Conservation (phyloP, 345 rosid genomes). For the Linum tenue region DNA sequence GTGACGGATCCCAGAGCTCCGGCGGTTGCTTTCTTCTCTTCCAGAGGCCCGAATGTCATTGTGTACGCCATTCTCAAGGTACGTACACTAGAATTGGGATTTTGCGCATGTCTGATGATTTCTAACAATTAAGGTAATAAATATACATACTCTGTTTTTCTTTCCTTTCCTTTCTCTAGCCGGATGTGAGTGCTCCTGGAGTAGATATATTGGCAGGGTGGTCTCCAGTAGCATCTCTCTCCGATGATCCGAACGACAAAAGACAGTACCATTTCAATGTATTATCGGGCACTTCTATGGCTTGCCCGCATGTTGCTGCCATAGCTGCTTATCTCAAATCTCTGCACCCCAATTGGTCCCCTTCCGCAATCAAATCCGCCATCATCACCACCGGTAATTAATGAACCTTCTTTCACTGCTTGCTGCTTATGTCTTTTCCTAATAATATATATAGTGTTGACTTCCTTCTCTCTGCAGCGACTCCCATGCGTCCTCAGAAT, state of each 20-base stretch:
- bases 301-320: slow-evolving; percentile 33
- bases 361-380: slow-evolving; percentile 7
- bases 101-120: no score
- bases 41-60: slow-evolving; percentile 7
- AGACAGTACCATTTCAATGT: slow-evolving; percentile 20
- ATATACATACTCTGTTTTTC: no score
- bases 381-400: not conserved
- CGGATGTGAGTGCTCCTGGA: slow-evolving; percentile 36
- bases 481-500: slow-evolving; percentile 21
- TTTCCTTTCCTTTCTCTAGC: slow-evolving; percentile 13
- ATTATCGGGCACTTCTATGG: slow-evolving; percentile 38
- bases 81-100: not conserved
- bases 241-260: slow-evolving; percentile 7
- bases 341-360: slow-evolving; percentile 37
- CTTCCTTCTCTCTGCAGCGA: slow-evolving; percentile 17
- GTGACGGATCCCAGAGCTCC: slow-evolving; percentile 12
- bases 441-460: not conserved
- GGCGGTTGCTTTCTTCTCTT: slow-evolving; percentile 8
- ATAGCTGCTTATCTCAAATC: slow-evolving; percentile 13
- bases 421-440: no score
- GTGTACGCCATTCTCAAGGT: slow-evolving; percentile 8
- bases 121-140: no score
- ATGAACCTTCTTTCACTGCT: no score
- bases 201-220: slow-evolving; percentile 30
- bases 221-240: slow-evolving; percentile 7